phyloP scores from a whole-genome alignment of 1,139 yeast species.

The Candida glucosophila region DNA sequence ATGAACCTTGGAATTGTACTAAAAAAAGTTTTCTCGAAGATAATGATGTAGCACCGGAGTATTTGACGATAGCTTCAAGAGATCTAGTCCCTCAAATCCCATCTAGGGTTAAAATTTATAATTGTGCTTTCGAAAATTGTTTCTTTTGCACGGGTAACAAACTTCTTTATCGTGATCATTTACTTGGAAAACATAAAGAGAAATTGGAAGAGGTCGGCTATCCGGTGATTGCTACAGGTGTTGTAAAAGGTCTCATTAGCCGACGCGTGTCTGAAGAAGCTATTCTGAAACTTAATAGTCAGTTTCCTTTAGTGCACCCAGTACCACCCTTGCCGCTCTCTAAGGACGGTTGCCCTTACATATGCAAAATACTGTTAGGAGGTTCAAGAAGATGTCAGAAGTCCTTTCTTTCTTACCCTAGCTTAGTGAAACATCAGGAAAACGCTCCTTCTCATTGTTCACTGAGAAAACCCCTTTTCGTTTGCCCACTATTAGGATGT shows the following conservation, averaged over 20 bases:
- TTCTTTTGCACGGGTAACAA: slow-evolving; percentile 25
- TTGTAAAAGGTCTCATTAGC: slow-evolving; percentile 1
- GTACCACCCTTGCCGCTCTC: slow-evolving; percentile 20
- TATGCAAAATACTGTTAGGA: slow-evolving; percentile 7
- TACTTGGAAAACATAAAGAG: slow-evolving; percentile 17
- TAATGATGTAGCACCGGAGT: no score
- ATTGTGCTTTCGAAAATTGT: slow-evolving; percentile 25
- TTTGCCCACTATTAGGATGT: slow-evolving; percentile 37
- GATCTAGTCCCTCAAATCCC: no score
- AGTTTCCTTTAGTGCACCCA: slow-evolving; percentile 20
- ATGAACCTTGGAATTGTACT: no score
- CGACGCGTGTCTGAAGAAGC: slow-evolving; percentile 8
- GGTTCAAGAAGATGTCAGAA: slow-evolving; percentile 9
- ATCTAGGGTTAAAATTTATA: slow-evolving; percentile 10
- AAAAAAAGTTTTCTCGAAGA: no score
- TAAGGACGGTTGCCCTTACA: slow-evolving; percentile 11
- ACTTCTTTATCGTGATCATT: slow-evolving; percentile 21
- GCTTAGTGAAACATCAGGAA: slow-evolving; percentile 14
- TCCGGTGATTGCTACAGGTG: slow-evolving; percentile 15
- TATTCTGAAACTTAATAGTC: slow-evolving; percentile 8
- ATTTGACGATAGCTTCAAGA: no score
- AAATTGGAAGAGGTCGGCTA: slow-evolving; percentile 23
- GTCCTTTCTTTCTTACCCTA: slow-evolving; percentile 11
- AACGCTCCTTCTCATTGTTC: slow-evolving; percentile 16
- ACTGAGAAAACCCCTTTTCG: slow-evolving; percentile 19